Base-by-base conservation (phyloP, 1,284 basidiomycete species). In the Ustilago tritici region DNA sequence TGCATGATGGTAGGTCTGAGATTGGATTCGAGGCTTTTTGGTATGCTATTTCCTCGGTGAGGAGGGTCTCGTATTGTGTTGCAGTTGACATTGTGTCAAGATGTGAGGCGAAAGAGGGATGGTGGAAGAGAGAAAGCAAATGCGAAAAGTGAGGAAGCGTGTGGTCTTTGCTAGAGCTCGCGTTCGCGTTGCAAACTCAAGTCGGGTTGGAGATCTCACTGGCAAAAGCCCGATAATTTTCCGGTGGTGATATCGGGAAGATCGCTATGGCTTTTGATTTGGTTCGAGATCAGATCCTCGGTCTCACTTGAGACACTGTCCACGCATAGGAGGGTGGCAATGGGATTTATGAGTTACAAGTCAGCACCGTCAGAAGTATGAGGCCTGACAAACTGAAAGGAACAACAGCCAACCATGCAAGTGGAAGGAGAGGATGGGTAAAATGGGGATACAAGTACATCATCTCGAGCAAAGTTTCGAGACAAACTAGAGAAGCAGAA, bases 1-100 rank as follows among this genome's bases (percentile, higher is more conserved):
- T 78, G 65, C 84, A 86, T 15, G 71, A 75, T 0, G 82, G 82
- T 54, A 84, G 67, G 19, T 84, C 80, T 2, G 62, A 65, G 2
- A 66, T 32, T 3, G 84, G 78, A n/a, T 69, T 76, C 2, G 78
- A 78, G 2, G 83, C 82, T 32, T 74, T 77, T 58, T 84, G 79
- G 41, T 84, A 79, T 7, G 65, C 63, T 1, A 77, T 70, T 41
- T 86, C 84, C 56, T 86, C 77, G 4, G 59, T 46, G 4, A 80
- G 53, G 17, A 73, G 61, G 12, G 7, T 28, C 2, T 76, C 68
- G 56, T 70, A 79, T 43, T 56, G 40, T 47, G 66, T 41, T 15
- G 60, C 28, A 4, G 57, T 43, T 7, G 54, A 56, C 58, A 65
- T 71, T 0, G 23, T 3, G 23, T 28, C 23, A 28, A 28, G 23